These are phyloP conservation scores for Erythrobasidium hasegawianum DNA, from an alignment of 1,284 basidiomycete species.

Conservation along the genomic window DNA sequence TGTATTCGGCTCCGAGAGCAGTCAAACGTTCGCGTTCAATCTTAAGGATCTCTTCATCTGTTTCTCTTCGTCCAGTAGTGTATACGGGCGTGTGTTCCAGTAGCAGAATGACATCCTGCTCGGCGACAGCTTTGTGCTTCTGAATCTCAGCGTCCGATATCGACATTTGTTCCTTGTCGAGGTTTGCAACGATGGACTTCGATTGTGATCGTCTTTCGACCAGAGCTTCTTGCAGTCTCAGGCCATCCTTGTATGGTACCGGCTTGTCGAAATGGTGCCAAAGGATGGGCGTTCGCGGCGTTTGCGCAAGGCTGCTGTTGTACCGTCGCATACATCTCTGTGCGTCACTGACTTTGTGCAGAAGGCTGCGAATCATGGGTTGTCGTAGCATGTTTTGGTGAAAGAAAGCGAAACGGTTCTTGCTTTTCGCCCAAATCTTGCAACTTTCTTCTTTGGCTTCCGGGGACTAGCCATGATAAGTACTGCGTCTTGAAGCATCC, in stretches of 20 bases:
- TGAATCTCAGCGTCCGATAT: neutral
- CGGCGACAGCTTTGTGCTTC: constrained; percentile 40
- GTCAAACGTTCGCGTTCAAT: constrained; percentile 64
- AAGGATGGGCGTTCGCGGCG: constrained; percentile 3
- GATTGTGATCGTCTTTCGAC: constrained; percentile 5
- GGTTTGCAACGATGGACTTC: constrained; percentile 9
- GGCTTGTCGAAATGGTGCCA: constrained; percentile 30
- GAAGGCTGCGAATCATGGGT: no score
- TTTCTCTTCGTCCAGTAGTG: constrained; percentile 83
- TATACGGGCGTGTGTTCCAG: constrained; percentile 86
- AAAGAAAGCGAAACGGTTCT: no score
- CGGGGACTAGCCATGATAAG: no score
- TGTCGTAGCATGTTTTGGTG: no score
- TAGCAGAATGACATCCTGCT: constrained; percentile 54
- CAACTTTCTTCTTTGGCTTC: no score
- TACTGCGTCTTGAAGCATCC: no score
- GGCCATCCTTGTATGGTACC: constrained; percentile 22
- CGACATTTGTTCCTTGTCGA: neutral
- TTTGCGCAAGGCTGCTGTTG: neutral
- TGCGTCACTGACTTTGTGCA: no score
- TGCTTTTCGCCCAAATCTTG: no score
- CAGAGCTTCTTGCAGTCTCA: constrained; percentile 27
- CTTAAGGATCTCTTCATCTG: constrained; percentile 49
- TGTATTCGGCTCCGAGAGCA: constrained; percentile 79
- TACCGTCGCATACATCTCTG: no score